These are phyloP conservation scores for Deakozyma indianensis DNA, from an alignment of 805 yeast species.

Conservation along the genomic window DNA sequence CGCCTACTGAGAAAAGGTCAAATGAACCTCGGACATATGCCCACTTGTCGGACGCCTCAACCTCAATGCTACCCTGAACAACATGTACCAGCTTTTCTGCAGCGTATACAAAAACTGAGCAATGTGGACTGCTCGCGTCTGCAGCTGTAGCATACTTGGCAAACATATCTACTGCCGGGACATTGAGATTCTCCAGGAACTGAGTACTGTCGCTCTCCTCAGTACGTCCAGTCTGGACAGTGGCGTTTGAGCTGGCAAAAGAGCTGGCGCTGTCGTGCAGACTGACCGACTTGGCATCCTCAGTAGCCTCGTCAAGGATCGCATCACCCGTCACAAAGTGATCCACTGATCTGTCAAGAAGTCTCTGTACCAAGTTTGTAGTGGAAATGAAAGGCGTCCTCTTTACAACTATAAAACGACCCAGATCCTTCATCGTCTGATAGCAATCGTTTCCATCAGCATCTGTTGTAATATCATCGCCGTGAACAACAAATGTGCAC, in stretches of 20 bases:
- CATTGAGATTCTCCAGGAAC: constrained; percentile 4
- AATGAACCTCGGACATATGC: constrained; percentile 71
- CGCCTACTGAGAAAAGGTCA: constrained; percentile 90
- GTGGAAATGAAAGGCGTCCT: constrained; percentile 91
- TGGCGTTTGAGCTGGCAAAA: neutral
- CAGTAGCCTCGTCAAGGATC: constrained; percentile 16
- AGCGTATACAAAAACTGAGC: constrained; percentile 10
- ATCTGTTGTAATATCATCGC: constrained; percentile 95
- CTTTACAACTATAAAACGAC: constrained; percentile 81
- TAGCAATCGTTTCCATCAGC: constrained; percentile 93
- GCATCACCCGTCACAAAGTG: constrained; percentile 35
- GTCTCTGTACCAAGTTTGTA: constrained; percentile 84
- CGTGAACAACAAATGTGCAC: constrained; percentile 92
- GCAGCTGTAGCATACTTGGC: constrained; percentile 11
- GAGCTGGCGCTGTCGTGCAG: neutral
- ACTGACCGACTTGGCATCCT: neutral
- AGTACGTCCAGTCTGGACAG: neutral
- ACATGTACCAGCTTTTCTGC: constrained; percentile 4
- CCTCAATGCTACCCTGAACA: constrained; percentile 2
- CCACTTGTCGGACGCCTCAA: constrained; percentile 13
- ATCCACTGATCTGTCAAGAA: constrained; percentile 45
- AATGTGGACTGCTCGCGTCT: constrained; percentile 11
- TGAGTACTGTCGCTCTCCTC: constrained; percentile 7
- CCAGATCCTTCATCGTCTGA: constrained; percentile 64
- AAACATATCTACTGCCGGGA: constrained; percentile 8